These are phyloP conservation scores for Erythrophleum fordii DNA, from an alignment of 306 rosid genomes.

Conservation along the genomic window DNA sequence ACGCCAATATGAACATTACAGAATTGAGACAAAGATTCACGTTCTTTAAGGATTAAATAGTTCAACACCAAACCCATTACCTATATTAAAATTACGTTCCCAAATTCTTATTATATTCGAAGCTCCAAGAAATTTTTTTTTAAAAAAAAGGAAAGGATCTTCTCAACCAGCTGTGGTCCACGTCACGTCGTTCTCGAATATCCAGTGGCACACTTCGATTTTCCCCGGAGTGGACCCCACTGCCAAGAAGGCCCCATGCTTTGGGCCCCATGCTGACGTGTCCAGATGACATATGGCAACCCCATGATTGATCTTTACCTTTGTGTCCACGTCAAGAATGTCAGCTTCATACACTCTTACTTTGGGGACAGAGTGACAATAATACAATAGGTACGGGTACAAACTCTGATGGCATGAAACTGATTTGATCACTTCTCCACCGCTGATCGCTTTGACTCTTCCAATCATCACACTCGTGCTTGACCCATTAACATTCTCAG, in stretches of 20 bases:
- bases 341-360: slow-evolving; percentile 82
- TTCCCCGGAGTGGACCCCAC: slow-evolving; percentile 58
- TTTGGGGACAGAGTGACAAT: slow-evolving; percentile 84
- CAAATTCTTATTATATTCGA: too few species aligned
- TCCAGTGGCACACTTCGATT: slow-evolving; percentile 73
- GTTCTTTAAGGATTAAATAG: background rate
- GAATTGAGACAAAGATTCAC: background rate
- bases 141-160: background rate
- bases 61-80: background rate
- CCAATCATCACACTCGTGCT: slow-evolving; percentile 62
- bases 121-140: background rate
- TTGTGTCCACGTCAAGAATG: slow-evolving; percentile 47
- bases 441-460: slow-evolving; percentile 51
- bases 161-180: slow-evolving; percentile 58
- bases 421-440: slow-evolving; percentile 69
- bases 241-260: slow-evolving; percentile 78
- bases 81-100: background rate
- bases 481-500: slow-evolving; percentile 63
- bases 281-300: slow-evolving; percentile 69
- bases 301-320: slow-evolving; percentile 51
- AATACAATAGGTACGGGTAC: slow-evolving; percentile 84
- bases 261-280: slow-evolving; percentile 47
- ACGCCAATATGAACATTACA: too few species aligned
- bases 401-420: slow-evolving; percentile 91
- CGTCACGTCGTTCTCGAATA: slow-evolving; percentile 79